Conservation (phyloP, 257 asterid genomes). For the Penstemon davidsonii region DNA sequence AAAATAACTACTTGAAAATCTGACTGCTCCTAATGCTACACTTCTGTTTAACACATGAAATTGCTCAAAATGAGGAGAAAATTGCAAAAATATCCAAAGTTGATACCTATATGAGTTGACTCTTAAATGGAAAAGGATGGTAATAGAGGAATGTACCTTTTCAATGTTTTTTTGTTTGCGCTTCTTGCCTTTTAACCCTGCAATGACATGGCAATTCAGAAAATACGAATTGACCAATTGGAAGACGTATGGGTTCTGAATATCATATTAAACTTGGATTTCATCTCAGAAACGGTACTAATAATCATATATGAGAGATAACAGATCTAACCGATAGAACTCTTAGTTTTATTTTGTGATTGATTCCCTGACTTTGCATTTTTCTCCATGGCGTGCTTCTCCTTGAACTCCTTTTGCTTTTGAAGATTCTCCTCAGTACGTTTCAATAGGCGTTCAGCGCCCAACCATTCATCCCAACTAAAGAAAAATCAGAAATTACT, state of each 20-base stretch:
- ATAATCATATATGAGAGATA: background rate
- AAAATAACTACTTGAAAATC: background rate
- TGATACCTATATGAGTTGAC: conserved; percentile 3
- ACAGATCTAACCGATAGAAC: conserved; percentile 44
- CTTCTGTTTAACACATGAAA: background rate
- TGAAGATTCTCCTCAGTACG: conserved; percentile 55
- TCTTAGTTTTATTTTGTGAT: conserved; percentile 45
- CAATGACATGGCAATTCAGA: conserved; percentile 19
- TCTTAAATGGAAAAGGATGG: conserved; percentile 6
- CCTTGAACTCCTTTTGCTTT: conserved; percentile 50
- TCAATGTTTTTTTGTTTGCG: conserved; percentile 45
- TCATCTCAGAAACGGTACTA: background rate
- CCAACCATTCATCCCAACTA: conserved; percentile 92
- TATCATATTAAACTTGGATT: conserved; percentile 6
- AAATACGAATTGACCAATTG: conserved; percentile 13
- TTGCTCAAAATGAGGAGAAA: background rate
- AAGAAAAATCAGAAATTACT: conserved; percentile 20
- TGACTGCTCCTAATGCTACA: background rate
- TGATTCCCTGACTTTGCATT: conserved; percentile 42
- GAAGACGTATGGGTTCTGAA: background rate
- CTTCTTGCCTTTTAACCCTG: conserved; percentile 69
- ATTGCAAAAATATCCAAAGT: background rate
- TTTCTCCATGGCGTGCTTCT: conserved; percentile 41
- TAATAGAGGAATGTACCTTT: conserved; percentile 43
- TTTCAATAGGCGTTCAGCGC: conserved; percentile 51